Evolutionary conservation across 129 eudicot genomes (phyloP).

Genomic region (Arctium minus): DNA sequence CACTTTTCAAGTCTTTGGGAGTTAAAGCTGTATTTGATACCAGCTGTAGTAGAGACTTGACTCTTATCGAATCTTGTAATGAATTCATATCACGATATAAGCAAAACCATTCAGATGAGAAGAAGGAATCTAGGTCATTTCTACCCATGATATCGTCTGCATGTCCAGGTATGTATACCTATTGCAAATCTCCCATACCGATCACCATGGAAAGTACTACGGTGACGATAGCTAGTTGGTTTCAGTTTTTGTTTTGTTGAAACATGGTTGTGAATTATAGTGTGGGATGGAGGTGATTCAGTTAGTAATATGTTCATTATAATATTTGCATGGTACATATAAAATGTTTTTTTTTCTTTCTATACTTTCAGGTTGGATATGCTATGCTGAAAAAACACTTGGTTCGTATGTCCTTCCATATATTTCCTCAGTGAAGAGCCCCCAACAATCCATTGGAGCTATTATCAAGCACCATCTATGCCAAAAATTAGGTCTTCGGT

Average conservation of each 20-base stretch:
- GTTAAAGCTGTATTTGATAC: slow-evolving; percentile 85
- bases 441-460: slow-evolving; percentile 94
- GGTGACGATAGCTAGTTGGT: not conserved
- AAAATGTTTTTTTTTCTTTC: not conserved
- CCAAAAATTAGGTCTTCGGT: slow-evolving; percentile 64
- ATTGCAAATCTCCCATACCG: not conserved
- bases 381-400: slow-evolving; percentile 97
- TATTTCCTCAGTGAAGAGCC: slow-evolving; percentile 95
- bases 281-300: not conserved
- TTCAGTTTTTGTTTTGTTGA: not conserved
- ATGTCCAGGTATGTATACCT: slow-evolving; percentile 70
- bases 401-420: slow-evolving; percentile 89
- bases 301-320: not conserved
- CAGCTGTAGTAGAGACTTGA: slow-evolving; percentile 83
- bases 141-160: slow-evolving; percentile 93
- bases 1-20: slow-evolving; percentile 89
- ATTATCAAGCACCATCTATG: slow-evolving; percentile 68
- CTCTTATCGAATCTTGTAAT: slow-evolving; percentile 89
- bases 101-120: slow-evolving; percentile 44
- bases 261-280: not conserved
- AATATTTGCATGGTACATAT: not conserved
- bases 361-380: slow-evolving; percentile 82
- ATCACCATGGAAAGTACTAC: not conserved
- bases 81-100: slow-evolving; percentile 80
- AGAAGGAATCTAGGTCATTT: slow-evolving; percentile 31